These are phyloP conservation scores for Blastomyces parvus DNA, from an alignment of 2,329 filamentous ascomycete genomes.

Conservation along the genomic window DNA sequence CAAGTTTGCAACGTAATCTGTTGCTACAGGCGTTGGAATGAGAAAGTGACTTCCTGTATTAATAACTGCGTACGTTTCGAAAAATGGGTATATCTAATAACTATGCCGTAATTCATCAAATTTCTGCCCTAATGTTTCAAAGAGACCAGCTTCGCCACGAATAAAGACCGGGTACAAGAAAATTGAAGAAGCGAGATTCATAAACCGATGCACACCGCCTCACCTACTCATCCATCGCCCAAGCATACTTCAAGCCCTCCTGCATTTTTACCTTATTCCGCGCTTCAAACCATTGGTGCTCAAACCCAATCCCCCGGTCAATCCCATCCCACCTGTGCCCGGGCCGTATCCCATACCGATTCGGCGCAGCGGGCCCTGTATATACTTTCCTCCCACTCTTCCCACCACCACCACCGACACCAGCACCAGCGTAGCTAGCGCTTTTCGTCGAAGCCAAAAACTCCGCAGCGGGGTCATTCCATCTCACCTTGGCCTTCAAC, in stretches of 20 bases:
- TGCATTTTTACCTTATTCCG: conserved; percentile 67
- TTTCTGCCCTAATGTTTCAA: neutral
- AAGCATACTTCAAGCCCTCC: conserved; percentile 76
- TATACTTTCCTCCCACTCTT: conserved; percentile 56
- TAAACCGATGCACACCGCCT: conserved; percentile 17
- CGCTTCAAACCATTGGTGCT: conserved; percentile 83
- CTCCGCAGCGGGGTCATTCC: conserved; percentile 87
- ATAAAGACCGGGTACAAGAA: neutral
- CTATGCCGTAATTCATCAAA: neutral
- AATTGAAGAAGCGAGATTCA: neutral
- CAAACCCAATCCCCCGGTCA: conserved; percentile 86
- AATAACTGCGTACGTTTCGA: neutral
- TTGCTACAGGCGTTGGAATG: no score
- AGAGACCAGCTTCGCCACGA: neutral
- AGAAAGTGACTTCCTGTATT: neutral
- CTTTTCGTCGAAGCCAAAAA: conserved; percentile 53
- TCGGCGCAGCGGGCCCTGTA: conserved; percentile 69
- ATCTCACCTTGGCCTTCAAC: conserved; percentile 63
- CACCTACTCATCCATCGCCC: conserved; percentile 87
- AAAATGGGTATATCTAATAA: neutral
- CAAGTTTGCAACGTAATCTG: no score
- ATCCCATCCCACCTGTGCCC: conserved; percentile 97
- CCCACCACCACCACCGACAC: conserved; percentile 47
- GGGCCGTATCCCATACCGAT: conserved; percentile 85
- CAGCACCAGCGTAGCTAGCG: conserved; percentile 43